Percentiles rank a stretch among this genome's conserved stretches.
These are phyloP conservation scores for Malus asiatica DNA, from an alignment of 306 rosid species.

Conservation along the genomic window DNA sequence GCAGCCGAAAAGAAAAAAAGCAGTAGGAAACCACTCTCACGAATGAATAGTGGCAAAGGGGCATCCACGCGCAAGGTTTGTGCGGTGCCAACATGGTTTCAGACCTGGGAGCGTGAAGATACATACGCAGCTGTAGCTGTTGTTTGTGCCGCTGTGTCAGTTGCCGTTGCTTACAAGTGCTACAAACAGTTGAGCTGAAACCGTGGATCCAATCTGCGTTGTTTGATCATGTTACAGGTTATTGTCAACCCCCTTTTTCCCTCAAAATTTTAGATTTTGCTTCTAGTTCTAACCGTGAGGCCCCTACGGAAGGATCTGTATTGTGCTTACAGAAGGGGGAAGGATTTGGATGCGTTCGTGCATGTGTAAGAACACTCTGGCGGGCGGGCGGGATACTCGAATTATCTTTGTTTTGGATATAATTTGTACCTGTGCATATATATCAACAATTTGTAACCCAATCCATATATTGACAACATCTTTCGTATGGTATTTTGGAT, in stretches of 20 bases:
- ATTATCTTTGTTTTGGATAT: background rate
- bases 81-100: constrained; percentile 68
- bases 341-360: background rate
- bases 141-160: constrained; percentile 73
- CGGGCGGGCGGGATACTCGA: background rate
- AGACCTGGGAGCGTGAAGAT: constrained; percentile 90
- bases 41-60: constrained; percentile 46
- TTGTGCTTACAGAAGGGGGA: constrained; percentile 1
- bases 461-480: background rate
- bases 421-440: constrained; percentile 9
- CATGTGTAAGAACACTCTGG: background rate
- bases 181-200: constrained; percentile 53
- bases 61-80: constrained; percentile 39
- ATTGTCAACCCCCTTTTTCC: background rate
- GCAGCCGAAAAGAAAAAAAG: constrained; percentile 35
- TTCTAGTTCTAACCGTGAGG: background rate
- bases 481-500: background rate
- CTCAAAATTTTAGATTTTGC: background rate
- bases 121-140: constrained; percentile 77
- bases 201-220: background rate
- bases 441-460: background rate
- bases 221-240: background rate
- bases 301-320: background rate
- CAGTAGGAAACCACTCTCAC: constrained; percentile 27
- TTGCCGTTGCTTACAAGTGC: constrained; percentile 75